phyloP scores from a whole-genome alignment of 1,139 yeast species.

The Yamadazyma sp. region DNA sequence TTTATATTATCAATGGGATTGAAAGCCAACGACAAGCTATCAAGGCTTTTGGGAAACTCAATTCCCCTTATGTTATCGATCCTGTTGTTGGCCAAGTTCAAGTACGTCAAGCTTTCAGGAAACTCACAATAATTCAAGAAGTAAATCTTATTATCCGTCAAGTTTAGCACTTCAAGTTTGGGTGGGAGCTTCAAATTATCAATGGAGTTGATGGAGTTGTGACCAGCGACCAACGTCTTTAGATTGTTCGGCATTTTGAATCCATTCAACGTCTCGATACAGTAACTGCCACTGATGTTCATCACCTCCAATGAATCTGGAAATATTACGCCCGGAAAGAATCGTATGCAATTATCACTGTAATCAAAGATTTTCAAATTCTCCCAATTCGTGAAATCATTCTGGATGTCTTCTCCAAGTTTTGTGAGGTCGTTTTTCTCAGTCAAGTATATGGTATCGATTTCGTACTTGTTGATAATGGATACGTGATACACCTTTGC shows the following conservation, averaged over 20 bases:
- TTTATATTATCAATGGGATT: slow-evolving; percentile 48
- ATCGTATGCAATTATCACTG: slow-evolving; percentile 38
- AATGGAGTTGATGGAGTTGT: slow-evolving; percentile 36
- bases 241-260: slow-evolving; percentile 42
- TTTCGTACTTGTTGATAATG: slow-evolving; percentile 38
- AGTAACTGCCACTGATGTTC: slow-evolving; percentile 44
- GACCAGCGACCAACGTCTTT: slow-evolving; percentile 31
- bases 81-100: slow-evolving; percentile 43
- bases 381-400: slow-evolving; percentile 38
- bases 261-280: slow-evolving; percentile 43
- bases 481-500: slow-evolving; percentile 40
- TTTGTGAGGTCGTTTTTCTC: slow-evolving; percentile 34
- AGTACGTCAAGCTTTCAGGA: slow-evolving; percentile 29
- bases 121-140: slow-evolving; percentile 43
- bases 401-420: slow-evolving; percentile 41
- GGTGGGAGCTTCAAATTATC: slow-evolving; percentile 39
- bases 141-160: slow-evolving; percentile 41
- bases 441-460: slow-evolving; percentile 35
- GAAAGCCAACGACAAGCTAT: slow-evolving; percentile 32
- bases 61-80: slow-evolving; percentile 42
- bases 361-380: slow-evolving; percentile 38
- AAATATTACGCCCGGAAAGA: slow-evolving; percentile 41
- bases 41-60: slow-evolving; percentile 35
- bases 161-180: slow-evolving; percentile 31
- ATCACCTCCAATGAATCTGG: slow-evolving; percentile 40